These are phyloP conservation scores for Vitis hybrid DNA, from an alignment of 177 flowering plant genomes.

Conservation along the genomic window DNA sequence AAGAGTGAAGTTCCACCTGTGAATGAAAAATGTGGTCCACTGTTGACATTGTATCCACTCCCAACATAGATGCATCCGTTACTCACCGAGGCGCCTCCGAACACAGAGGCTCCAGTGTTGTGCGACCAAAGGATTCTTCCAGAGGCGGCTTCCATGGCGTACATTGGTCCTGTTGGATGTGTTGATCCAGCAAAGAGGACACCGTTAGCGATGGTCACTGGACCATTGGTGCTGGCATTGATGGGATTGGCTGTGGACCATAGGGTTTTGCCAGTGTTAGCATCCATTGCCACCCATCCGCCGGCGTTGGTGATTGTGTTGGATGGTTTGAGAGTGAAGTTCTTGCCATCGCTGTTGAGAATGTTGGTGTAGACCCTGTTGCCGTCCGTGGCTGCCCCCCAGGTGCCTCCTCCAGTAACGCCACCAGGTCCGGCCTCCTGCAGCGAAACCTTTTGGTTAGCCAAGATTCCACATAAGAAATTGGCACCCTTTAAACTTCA, in stretches of 20 bases:
- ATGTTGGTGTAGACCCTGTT: conserved; percentile 44
- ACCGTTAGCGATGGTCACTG: conserved; percentile 46
- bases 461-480: background rate
- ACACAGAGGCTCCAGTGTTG: conserved; percentile 48
- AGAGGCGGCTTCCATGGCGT: conserved; percentile 41
- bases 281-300: conserved; percentile 59
- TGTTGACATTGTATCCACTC: conserved; percentile 32
- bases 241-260: conserved; percentile 59
- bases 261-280: conserved; percentile 31
- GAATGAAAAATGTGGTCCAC: conserved; percentile 22
- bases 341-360: conserved; percentile 23
- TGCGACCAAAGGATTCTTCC: conserved; percentile 50
- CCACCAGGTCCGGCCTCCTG: conserved; percentile 44
- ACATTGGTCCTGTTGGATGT: conserved; percentile 34
- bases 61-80: conserved; percentile 51
- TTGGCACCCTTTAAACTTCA: background rate
- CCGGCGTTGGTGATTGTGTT: conserved; percentile 33
- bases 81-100: conserved; percentile 48
- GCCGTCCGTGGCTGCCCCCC: conserved; percentile 46
- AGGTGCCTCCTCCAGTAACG: conserved; percentile 39
- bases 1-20: conserved; percentile 44
- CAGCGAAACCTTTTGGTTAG: background rate
- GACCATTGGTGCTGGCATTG: conserved; percentile 33
- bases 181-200: conserved; percentile 50
- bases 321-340: conserved; percentile 46